A percentile compares a stretch with the other conserved stretches of the same genome.
These are phyloP conservation scores for Phaseolus coccineus DNA, from an alignment of 331 rosid genomes.

Conservation along the genomic window DNA sequence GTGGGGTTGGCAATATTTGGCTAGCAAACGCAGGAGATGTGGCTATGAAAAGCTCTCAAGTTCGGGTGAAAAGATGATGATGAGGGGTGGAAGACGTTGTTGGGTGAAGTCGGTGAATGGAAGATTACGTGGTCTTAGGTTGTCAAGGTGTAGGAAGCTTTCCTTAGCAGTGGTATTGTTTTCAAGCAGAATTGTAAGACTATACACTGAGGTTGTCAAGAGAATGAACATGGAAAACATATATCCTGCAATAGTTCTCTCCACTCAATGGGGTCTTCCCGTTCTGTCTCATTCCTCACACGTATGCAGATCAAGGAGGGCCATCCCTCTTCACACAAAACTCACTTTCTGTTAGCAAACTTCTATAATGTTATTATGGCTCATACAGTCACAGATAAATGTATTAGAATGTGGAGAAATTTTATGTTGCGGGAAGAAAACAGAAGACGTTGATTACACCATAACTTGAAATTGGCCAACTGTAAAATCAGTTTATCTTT, in stretches of 20 bases:
- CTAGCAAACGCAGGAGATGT: slow-evolving; percentile 48
- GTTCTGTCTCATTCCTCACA: slow-evolving; percentile 62
- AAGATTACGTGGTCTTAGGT: slow-evolving; percentile 57
- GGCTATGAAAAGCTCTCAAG: slow-evolving; percentile 62
- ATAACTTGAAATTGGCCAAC: neutral
- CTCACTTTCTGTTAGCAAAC: slow-evolving; percentile 35
- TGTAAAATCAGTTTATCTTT: neutral
- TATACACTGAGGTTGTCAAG: slow-evolving; percentile 56
- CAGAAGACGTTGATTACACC: neutral
- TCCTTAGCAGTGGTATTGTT: slow-evolving; percentile 49
- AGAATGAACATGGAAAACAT: slow-evolving; percentile 56
- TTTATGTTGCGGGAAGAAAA: neutral
- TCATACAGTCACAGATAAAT: neutral
- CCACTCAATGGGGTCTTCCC: slow-evolving; percentile 79
- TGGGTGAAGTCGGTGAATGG: slow-evolving; percentile 74
- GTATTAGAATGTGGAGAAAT: neutral
- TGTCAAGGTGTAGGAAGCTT: slow-evolving; percentile 60
- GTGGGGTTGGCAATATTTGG: slow-evolving; percentile 58
- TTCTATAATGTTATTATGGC: slow-evolving; percentile 3
- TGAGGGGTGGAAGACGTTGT: slow-evolving; percentile 54
- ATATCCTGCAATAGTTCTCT: slow-evolving; percentile 56
- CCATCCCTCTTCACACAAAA: slow-evolving; percentile 39
- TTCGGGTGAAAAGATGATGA: slow-evolving; percentile 46
- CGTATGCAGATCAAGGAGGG: slow-evolving; percentile 41
- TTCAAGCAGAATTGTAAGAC: slow-evolving; percentile 59